Base-by-base conservation (phyloP, 139 green algal species). In the Chlamydomonas asymmetrica region DNA sequence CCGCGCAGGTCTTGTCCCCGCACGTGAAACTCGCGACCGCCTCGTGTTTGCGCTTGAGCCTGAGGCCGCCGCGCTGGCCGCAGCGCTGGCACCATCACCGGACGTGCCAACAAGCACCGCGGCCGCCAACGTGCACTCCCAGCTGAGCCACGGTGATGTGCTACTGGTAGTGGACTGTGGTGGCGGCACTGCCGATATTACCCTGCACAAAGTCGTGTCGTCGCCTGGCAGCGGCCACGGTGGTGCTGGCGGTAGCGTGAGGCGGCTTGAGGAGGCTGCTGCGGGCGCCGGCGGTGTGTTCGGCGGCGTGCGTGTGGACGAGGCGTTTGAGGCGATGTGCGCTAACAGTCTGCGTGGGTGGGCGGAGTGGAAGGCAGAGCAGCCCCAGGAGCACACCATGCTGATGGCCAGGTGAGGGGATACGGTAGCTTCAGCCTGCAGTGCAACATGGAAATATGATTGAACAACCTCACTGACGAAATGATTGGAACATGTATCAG, bases 161-260 rank as follows among this genome's bases (percentile, higher is more conserved):
- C 34, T 69, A 34, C 57, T 77, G 57, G 71, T 77, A 25, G 32
- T 77, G 71, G 71, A 77, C 71, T 77, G 71, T 41, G 71, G 71
- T 43, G 71, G 71, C 32, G 71, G 71, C 38, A 77, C 71, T 4
- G 71, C 59, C 0, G 71, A 77, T n/a, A 7, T 50, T 3, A 77
- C 59, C 13, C 59, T 77, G 57, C 71, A 77, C 41, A n/a, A n/a
- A n/a, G 52, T 35, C 52, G 67, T 38, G 35, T 37, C 37, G 49
- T 10, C 48, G 6, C 23, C 25, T n/a, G 52, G 4, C n/a, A n/a
- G n/a, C n/a, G n/a, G n/a, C n/a, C n/a, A n/a, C n/a, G n/a, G n/a
- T n/a, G n/a, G n/a, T n/a, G n/a, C n/a, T n/a, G n/a, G n/a, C n/a
- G n/a, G n/a, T n/a, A n/a, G 52, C 20, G 13, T 0, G 48, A 16